Evolutionary conservation across 352 stramenopile species (phyloP).

Genomic region (Phytophthora uliginosa): DNA sequence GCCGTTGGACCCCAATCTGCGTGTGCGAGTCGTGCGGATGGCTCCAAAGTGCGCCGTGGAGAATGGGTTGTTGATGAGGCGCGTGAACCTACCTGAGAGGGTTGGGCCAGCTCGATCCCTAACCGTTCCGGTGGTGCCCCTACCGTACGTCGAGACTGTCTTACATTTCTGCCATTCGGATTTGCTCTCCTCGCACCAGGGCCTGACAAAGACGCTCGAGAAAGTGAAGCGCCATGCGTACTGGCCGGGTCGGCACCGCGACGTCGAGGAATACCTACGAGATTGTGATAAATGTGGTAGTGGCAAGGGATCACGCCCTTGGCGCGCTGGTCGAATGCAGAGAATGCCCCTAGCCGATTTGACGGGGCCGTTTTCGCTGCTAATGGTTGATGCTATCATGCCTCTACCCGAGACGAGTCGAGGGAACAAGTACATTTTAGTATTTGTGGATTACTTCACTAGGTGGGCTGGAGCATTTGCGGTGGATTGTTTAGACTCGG

Average conservation of each 20-base stretch:
- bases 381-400: neutral
- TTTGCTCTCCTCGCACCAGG: neutral
- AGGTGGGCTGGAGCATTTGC: no score
- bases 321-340: conserved; percentile 6
- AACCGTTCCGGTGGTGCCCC: neutral
- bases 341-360: neutral
- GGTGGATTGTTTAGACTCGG: no score
- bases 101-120: neutral
- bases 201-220: conserved; percentile 6
- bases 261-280: no score
- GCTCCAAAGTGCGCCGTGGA: neutral
- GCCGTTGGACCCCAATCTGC: conserved; percentile 3
- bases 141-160: conserved; percentile 8
- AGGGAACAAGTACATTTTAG: neutral
- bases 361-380: neutral
- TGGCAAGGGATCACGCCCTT: neutral
- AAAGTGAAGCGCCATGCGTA: neutral
- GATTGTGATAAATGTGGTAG: neutral
- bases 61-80: conserved; percentile 5
- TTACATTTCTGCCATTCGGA: conserved; percentile 14
- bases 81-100: neutral
- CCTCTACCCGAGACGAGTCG: neutral
- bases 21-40: neutral
- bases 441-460: no score
- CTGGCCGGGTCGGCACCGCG: neutral